Conservation (phyloP, 148 eudicot genomes). For the Chenopodium formosanum region DNA sequence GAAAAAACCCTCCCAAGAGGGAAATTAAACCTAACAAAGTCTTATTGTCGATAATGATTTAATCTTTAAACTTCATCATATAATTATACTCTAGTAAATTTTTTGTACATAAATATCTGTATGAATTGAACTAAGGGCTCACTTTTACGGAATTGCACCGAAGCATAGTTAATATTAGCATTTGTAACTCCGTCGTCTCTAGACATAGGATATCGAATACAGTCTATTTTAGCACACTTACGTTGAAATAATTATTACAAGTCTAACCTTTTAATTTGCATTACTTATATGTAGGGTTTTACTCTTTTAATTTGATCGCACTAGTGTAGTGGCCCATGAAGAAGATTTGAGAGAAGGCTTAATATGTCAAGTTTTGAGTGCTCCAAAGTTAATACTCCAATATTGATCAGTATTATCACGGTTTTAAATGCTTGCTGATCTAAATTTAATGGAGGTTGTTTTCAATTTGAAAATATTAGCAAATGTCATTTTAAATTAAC, state of each 20-base stretch:
- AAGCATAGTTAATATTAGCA: no score
- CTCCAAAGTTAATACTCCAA: not conserved
- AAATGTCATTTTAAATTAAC: not conserved
- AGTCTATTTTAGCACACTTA: not conserved
- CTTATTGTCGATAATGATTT: no score
- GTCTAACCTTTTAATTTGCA: constrained; percentile 1
- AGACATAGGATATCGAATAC: no score
- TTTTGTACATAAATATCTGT: no score
- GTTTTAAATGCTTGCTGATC: not conserved
- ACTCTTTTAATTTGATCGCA: not conserved
- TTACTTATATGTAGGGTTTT: constrained; percentile 8
- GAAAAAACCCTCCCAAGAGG: no score
- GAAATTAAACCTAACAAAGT: no score
- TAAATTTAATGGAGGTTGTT: constrained; percentile 13
- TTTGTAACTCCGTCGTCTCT: no score
- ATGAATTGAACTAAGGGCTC: no score
- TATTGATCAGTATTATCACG: not conserved
- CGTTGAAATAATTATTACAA: constrained; percentile 18
- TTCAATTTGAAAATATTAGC: constrained; percentile 5
- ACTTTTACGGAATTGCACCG: no score
- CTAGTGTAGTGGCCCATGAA: constrained; percentile 21
- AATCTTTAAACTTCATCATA: no score
- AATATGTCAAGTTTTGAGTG: not conserved
- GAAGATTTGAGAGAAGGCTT: not conserved
- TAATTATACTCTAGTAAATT: no score